Base-by-base conservation (phyloP, 331 rosid genomes). In the Stylosanthes scabra region DNA sequence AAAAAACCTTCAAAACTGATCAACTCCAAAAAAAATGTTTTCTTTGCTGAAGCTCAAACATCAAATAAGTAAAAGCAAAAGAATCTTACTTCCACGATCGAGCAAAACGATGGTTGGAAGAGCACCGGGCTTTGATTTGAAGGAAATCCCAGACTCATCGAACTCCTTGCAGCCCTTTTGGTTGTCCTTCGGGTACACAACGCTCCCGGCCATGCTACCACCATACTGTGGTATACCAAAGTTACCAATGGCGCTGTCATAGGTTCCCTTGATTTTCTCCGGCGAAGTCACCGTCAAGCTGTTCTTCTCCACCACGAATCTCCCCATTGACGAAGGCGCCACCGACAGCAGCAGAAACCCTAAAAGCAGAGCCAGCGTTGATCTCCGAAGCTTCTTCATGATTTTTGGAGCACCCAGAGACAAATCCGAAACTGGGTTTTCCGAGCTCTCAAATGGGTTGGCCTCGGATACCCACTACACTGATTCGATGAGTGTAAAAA, bases 211-310 rank as follows among this genome's bases (percentile, higher is more conserved):
- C 97, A 95, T 90, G 75, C 99, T 95, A 4, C 97, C 99, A 4
- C 99, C 99, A 76, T 95, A 95, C 69, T 95, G 99, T 50, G 99
- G 99, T 37, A 95, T 85, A 68, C 99, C 99, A 59, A 95, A 95
- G 91, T 91, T 95, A 0, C 99, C 99, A 90, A 95, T 95, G 71
- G 97, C 97, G 70, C 96, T 95, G 41, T 95, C 96, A 58, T 92
- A 75, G 0, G 76, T 85, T 5, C 99, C 98, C 11, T 88, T 92
- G 76, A 95, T 88, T 46, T 54, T 74, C 3, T 88, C 99, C 9
- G 99, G 99, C 39, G 99, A 92, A 2, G 97, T 84, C 54, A 95
- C 98, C 90, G 81, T 86, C 89, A 95, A 83, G 83, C 96, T 95
- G 76, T 95, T 95, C 89, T 95, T 95, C 82, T 95, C 99, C 79